Evolutionary conservation across 2,329 filamentous ascomycete genomes (phyloP).

Genomic region (Fusarium musae): DNA sequence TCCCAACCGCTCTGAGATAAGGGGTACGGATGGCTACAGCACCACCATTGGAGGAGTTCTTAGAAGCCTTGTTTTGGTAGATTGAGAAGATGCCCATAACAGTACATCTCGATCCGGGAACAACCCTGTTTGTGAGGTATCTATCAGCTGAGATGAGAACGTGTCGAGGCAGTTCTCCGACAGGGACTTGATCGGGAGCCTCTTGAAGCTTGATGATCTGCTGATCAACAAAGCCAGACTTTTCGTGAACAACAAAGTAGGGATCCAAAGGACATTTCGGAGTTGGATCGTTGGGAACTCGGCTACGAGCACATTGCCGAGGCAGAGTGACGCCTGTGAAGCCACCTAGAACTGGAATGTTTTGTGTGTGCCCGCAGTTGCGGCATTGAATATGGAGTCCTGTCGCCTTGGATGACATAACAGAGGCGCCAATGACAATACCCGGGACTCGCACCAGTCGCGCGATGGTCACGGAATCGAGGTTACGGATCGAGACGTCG

Average conservation of each 20-base stretch:
- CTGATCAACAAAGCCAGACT: constrained; percentile 94
- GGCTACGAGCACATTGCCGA: constrained; percentile 75
- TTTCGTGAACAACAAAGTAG: constrained; percentile 95
- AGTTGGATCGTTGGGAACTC: constrained; percentile 71
- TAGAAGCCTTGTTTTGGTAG: constrained; percentile 90
- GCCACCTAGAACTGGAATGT: constrained; percentile 80
- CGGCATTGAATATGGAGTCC: constrained; percentile 87
- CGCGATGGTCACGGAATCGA: constrained; percentile 92
- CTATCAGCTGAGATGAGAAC: constrained; percentile 97
- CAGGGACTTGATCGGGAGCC: constrained; percentile 95
- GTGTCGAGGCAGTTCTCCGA: constrained; percentile 93
- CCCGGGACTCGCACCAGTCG: constrained; percentile 96
- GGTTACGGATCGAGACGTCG: constrained; percentile 90
- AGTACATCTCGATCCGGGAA: constrained; percentile 93
- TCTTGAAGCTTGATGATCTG: constrained; percentile 98
- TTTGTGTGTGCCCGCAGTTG: constrained; percentile 79
- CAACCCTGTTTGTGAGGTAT: constrained; percentile 93
- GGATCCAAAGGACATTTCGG: constrained; percentile 91
- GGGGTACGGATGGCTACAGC: constrained; percentile 96
- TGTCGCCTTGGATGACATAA: constrained; percentile 95
- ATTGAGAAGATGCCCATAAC: constrained; percentile 98
- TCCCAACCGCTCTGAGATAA: constrained; percentile 91
- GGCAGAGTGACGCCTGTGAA: constrained; percentile 90
- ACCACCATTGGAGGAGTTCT: constrained; percentile 76
- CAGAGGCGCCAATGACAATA: constrained; percentile 96